A percentile compares a stretch with the other conserved stretches of the same genome.
These are phyloP conservation scores for Phytophthora pseudosyringae DNA, from an alignment of 352 stramenopile species.

Conservation along the genomic window DNA sequence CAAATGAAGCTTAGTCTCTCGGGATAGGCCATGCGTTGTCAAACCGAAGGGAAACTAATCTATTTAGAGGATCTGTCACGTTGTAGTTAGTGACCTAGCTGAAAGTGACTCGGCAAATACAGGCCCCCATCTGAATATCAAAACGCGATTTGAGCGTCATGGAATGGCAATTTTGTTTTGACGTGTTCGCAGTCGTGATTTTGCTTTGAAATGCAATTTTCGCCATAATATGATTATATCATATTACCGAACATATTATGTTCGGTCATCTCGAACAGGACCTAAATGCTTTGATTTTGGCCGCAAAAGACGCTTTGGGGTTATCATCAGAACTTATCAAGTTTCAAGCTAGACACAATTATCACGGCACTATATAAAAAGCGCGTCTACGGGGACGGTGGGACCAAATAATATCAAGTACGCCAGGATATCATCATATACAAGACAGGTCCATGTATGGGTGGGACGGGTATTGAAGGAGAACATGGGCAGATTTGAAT, in stretches of 20 bases:
- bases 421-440: too few species aligned
- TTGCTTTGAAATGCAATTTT: slow-evolving; percentile 4
- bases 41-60: too few species aligned
- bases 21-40: not conserved
- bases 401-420: too few species aligned
- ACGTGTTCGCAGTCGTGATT: slow-evolving; percentile 11
- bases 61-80: too few species aligned
- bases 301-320: too few species aligned
- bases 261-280: slow-evolving; percentile 7
- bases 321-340: too few species aligned
- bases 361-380: too few species aligned
- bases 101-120: slow-evolving; percentile 2
- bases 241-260: too few species aligned
- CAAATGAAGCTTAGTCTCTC: not conserved
- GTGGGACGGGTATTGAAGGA: not conserved
- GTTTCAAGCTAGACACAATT: too few species aligned
- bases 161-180: slow-evolving; percentile 2
- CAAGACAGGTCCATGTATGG: too few species aligned
- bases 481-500: slow-evolving; percentile 2
- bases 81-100: not conserved
- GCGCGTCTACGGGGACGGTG: too few species aligned
- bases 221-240: not conserved
- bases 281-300: not conserved
- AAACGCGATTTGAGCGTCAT: not conserved
- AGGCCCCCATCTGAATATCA: slow-evolving; percentile 1